phyloP scores from a whole-genome alignment of 1,139 yeast genomes.

The Hyphopichia buzzinii region DNA sequence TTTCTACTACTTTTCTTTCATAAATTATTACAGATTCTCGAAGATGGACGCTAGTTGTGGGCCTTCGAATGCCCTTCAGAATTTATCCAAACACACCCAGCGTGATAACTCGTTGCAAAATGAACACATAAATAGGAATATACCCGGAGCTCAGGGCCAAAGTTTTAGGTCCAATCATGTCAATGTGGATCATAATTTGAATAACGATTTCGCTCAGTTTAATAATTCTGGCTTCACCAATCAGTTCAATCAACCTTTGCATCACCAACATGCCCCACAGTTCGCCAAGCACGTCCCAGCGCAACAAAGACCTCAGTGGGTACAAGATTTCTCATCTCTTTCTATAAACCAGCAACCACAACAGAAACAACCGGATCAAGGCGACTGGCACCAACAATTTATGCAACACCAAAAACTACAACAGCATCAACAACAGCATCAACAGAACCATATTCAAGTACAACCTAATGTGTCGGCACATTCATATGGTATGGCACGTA shows the following conservation, averaged over 20 bases:
- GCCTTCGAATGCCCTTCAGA: slow-evolving; percentile 35
- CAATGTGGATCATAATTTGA: slow-evolving; percentile 27
- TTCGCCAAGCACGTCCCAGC: slow-evolving; percentile 6
- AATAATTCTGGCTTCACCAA: slow-evolving; percentile 6
- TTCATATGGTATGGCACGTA: slow-evolving; percentile 6
- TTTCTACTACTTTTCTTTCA: no score
- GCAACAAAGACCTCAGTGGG: slow-evolving; percentile 22
- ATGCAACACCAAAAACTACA: slow-evolving; percentile 15
- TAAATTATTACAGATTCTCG: no score
- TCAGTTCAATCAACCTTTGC: not conserved
- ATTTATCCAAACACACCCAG: slow-evolving; percentile 31
- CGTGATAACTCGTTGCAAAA: slow-evolving; percentile 33
- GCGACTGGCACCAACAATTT: slow-evolving; percentile 32
- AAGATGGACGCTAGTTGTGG: slow-evolving; percentile 38
- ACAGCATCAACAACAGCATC: slow-evolving; percentile 9
- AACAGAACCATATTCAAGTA: slow-evolving; percentile 4
- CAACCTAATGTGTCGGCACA: not conserved
- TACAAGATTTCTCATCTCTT: slow-evolving; percentile 32
- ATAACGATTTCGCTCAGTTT: slow-evolving; percentile 36
- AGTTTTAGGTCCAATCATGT: slow-evolving; percentile 8
- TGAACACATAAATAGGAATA: slow-evolving; percentile 15
- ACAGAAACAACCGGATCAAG: slow-evolving; percentile 7
- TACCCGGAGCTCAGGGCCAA: slow-evolving; percentile 3
- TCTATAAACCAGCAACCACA: slow-evolving; percentile 13
- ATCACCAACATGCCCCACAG: slow-evolving; percentile 11